A percentile compares a stretch with the other conserved stretches of the same genome.
Conservation (phyloP, 768 basidiomycete species). For the Galerina marginata region DNA sequence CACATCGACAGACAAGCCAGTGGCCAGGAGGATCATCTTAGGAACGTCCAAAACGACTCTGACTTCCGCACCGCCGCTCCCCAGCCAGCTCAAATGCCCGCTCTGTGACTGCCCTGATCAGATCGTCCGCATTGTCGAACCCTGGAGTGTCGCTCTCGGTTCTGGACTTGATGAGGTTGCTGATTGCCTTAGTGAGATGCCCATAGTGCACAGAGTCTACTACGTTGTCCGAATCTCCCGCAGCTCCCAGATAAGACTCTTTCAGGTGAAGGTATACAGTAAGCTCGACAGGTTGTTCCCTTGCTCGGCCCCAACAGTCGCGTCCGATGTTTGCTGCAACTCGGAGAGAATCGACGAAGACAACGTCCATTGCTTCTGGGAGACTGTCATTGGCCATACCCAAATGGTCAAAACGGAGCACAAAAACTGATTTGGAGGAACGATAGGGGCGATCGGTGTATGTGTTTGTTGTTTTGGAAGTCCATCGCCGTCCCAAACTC, state of each 20-base stretch:
- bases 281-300: slow-evolving; percentile 57
- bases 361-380: slow-evolving; percentile 38
- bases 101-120: slow-evolving; percentile 42
- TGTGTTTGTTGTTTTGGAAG: no score
- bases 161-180: slow-evolving; percentile 35
- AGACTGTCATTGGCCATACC: neutral
- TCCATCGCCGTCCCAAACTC: no score
- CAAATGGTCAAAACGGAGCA: neutral
- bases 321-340: slow-evolving; percentile 48
- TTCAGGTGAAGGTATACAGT: slow-evolving; percentile 53
- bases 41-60: slow-evolving; percentile 49
- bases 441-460: no score
- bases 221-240: slow-evolving; percentile 58
- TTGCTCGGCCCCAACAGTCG: slow-evolving; percentile 56
- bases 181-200: slow-evolving; percentile 56
- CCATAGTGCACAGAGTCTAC: slow-evolving; percentile 69
- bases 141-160: slow-evolving; percentile 16
- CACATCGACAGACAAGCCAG: slow-evolving; percentile 46
- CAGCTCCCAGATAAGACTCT: slow-evolving; percentile 44
- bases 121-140: slow-evolving; percentile 34
- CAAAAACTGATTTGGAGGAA: no score
- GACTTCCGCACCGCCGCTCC: slow-evolving; percentile 40
- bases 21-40: slow-evolving; percentile 59
- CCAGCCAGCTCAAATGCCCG: slow-evolving; percentile 45
- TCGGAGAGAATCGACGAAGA: slow-evolving; percentile 49